A percentile compares a stretch with the other conserved stretches of the same genome.
Conservation (phyloP, 495 filamentous ascomycete genomes). For the Aspergillus cavernicola region DNA sequence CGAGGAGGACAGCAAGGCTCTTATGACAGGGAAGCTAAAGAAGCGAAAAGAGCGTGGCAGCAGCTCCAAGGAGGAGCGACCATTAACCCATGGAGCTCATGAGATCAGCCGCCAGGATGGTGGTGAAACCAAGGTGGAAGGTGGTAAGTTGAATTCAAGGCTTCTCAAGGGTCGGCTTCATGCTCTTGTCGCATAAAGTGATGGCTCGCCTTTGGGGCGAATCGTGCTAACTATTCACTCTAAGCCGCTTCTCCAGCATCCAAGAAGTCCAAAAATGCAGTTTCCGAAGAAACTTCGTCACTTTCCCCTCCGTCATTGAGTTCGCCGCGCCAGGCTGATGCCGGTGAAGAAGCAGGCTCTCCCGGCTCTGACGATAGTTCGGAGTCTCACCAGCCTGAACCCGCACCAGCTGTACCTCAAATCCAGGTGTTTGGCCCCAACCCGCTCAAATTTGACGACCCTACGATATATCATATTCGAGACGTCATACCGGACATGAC, state of each 20-base stretch:
- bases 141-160: constrained; percentile 46
- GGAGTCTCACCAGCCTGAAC: constrained; percentile 71
- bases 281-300: constrained; percentile 58
- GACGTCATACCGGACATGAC: constrained; percentile 67
- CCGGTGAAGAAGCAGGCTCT: constrained; percentile 40
- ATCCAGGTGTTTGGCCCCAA: constrained; percentile 86
- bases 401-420: constrained; percentile 68
- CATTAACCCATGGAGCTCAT: constrained; percentile 60
- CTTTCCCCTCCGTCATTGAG: constrained; percentile 50
- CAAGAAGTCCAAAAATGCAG: constrained; percentile 49
- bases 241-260: constrained; percentile 44
- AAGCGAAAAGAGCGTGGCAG: constrained; percentile 50
- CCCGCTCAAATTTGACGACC: constrained; percentile 86
- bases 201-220: too few species aligned
- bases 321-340: constrained; percentile 50
- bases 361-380: constrained; percentile 58
- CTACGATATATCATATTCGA: constrained; percentile 91
- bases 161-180: too few species aligned
- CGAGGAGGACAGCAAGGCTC: constrained; percentile 45
- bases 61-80: constrained; percentile 51
- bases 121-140: constrained; percentile 49
- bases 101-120: constrained; percentile 66
- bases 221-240: not conserved
- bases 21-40: constrained; percentile 47
- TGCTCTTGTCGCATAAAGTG: too few species aligned